A percentile compares a stretch with the other conserved stretches of the same genome.
Evolutionary conservation across 805 yeast genomes (phyloP).

Genomic region (Yarrowia hollandica): DNA sequence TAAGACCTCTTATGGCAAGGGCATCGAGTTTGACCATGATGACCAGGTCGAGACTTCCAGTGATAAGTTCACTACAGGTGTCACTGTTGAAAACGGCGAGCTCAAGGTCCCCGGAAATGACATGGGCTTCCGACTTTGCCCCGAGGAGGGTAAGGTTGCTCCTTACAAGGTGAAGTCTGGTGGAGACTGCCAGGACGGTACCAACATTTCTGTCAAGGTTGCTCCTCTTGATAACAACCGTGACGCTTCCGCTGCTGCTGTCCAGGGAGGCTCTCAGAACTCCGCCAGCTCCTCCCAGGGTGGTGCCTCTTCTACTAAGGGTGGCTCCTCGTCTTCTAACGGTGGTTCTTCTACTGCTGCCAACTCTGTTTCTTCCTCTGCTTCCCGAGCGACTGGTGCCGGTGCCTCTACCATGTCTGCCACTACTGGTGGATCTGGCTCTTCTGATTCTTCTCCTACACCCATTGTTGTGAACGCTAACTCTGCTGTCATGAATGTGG

Average conservation of each 20-base stretch:
- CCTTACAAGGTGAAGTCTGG: constrained; percentile 20
- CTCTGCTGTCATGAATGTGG: not conserved
- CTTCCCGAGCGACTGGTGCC: not conserved
- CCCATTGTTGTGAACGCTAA: not conserved
- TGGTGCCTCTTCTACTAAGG: not conserved
- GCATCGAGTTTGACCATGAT: constrained; percentile 8
- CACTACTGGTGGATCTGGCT: not conserved
- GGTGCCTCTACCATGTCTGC: not conserved
- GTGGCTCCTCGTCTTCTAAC: not conserved
- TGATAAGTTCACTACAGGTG: not conserved
- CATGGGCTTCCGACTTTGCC: constrained; percentile 25
- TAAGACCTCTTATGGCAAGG: constrained; percentile 19
- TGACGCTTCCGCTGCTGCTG: not conserved
- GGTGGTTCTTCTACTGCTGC: not conserved
- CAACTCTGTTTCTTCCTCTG: not conserved
- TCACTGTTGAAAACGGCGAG: constrained; percentile 2
- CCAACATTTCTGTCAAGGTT: not conserved
- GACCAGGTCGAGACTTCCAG: constrained; percentile 17
- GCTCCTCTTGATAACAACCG: not conserved
- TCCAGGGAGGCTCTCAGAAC: no score
- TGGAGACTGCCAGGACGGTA: not conserved
- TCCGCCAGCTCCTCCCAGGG: not conserved
- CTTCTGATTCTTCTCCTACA: not conserved
- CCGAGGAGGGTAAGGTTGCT: constrained; percentile 7
- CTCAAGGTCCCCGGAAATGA: constrained; percentile 19